A percentile compares a stretch with the other conserved stretches of the same genome.
These are phyloP conservation scores for Rhodocollybia butyracea DNA, from an alignment of 768 basidiomycete genomes.

Conservation along the genomic window DNA sequence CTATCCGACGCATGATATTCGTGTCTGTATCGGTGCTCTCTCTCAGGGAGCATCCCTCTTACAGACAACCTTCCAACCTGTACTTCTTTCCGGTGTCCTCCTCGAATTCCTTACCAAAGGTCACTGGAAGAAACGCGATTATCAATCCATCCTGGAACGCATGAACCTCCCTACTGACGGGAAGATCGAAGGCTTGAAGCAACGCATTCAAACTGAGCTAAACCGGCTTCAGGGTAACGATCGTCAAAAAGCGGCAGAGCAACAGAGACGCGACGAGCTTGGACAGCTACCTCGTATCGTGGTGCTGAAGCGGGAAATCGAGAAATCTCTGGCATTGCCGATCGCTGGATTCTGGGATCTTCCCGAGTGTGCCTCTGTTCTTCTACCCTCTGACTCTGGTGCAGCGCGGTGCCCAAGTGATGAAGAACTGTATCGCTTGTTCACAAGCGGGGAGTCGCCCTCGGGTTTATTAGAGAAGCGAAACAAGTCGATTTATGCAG, in stretches of 20 bases:
- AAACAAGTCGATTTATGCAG: slow-evolving; percentile 30
- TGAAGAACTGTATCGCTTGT: slow-evolving; percentile 35
- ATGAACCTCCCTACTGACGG: slow-evolving; percentile 36
- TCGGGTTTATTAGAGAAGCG: slow-evolving; percentile 26
- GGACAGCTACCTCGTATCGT: slow-evolving; percentile 44
- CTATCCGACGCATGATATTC: slow-evolving; percentile 28
- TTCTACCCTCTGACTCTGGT: slow-evolving; percentile 18
- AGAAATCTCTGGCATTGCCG: slow-evolving; percentile 42
- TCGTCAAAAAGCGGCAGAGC: slow-evolving; percentile 13
- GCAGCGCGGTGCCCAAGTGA: slow-evolving; percentile 30
- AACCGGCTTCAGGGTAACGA: slow-evolving; percentile 29
- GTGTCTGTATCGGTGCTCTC: slow-evolving; percentile 47
- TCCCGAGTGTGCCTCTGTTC: slow-evolving; percentile 31
- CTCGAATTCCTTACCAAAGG: slow-evolving; percentile 38
- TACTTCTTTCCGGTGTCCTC: slow-evolving; percentile 42
- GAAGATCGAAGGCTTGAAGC: slow-evolving; percentile 32
- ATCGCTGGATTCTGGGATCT: slow-evolving; percentile 48
- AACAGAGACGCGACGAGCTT: slow-evolving; percentile 30
- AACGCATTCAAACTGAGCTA: slow-evolving; percentile 33
- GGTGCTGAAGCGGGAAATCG: slow-evolving; percentile 41
- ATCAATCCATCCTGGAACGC: slow-evolving; percentile 36
- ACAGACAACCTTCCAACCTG: slow-evolving; percentile 47
- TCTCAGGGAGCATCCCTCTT: slow-evolving; percentile 45
- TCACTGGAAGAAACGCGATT: slow-evolving; percentile 30
- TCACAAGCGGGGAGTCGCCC: slow-evolving; percentile 15